Percentiles rank a stretch among this genome's conserved stretches.
Evolutionary conservation across 257 asterid genomes (phyloP).

Genomic region (Ballota nigra): DNA sequence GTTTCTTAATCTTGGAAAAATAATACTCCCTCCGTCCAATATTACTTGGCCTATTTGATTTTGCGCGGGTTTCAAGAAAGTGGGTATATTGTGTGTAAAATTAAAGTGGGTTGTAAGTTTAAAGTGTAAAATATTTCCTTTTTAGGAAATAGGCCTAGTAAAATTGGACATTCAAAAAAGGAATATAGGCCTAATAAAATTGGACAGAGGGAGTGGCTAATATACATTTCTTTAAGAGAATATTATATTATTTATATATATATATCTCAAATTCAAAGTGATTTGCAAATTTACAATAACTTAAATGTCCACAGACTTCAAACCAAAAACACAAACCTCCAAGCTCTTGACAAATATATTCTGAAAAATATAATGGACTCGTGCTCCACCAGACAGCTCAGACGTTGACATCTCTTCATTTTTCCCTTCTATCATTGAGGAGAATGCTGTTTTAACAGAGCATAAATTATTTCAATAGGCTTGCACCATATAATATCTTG

Average conservation of each 20-base stretch:
- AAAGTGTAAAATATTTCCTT: too few species aligned
- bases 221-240: too few species aligned
- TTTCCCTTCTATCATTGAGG: conserved; percentile 94
- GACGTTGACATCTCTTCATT: conserved; percentile 95
- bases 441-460: conserved; percentile 70
- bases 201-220: too few species aligned
- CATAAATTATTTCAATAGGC: neutral
- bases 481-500: neutral
- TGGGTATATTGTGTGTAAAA: too few species aligned
- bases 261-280: neutral
- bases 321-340: conserved; percentile 62
- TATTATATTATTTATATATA: neutral
- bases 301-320: conserved; percentile 16
- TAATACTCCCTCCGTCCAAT: too few species aligned
- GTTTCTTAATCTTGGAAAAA: too few species aligned
- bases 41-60: too few species aligned
- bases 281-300: neutral
- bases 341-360: conserved; percentile 87
- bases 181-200: too few species aligned
- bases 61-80: too few species aligned
- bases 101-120: too few species aligned
- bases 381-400: conserved; percentile 98
- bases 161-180: too few species aligned
- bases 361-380: conserved; percentile 97
- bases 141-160: too few species aligned